These are phyloP conservation scores for Eremomyces bilateralis DNA, from an alignment of 495 filamentous ascomycete species.

Conservation along the genomic window DNA sequence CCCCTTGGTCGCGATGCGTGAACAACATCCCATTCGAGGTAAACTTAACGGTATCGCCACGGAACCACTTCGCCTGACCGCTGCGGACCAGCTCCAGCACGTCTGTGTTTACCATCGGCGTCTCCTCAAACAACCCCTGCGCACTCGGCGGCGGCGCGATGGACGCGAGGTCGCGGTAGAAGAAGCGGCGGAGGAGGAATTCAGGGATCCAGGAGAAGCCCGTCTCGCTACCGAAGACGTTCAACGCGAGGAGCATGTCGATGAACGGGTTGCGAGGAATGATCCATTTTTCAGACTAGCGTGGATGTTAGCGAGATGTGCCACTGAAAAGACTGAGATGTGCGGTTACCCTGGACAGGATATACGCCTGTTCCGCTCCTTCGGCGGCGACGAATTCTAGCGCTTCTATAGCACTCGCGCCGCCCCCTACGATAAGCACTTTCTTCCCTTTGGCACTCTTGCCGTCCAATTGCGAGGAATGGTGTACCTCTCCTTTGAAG, in stretches of 20 bases:
- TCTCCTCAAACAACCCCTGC: slow-evolving; percentile 57
- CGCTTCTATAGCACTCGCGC: slow-evolving; percentile 65
- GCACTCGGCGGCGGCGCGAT: slow-evolving; percentile 34
- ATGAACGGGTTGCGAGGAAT: slow-evolving; percentile 60
- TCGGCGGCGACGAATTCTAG: slow-evolving; percentile 55
- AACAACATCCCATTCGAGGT: slow-evolving; percentile 42
- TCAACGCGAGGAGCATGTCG: slow-evolving; percentile 50
- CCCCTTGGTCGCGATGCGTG: slow-evolving; percentile 47
- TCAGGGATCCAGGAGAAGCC: slow-evolving; percentile 58
- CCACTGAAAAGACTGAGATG: neutral
- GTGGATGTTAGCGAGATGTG: neutral
- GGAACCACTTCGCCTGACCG: slow-evolving; percentile 56
- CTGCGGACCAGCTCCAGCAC: slow-evolving; percentile 57
- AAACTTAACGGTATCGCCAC: slow-evolving; percentile 52
- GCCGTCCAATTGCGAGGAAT: slow-evolving; percentile 54
- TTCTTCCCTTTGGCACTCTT: slow-evolving; percentile 48
- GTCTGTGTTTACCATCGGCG: slow-evolving; percentile 70
- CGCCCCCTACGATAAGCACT: slow-evolving; percentile 55
- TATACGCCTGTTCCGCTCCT: slow-evolving; percentile 41
- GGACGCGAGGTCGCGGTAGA: slow-evolving; percentile 68
- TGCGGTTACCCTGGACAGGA: slow-evolving; percentile 34
- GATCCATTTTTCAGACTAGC: slow-evolving; percentile 59
- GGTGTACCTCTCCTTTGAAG: slow-evolving; percentile 46
- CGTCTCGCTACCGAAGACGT: slow-evolving; percentile 62
- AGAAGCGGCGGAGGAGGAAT: slow-evolving; percentile 48